Evolutionary conservation across 306 rosid genomes (phyloP).

Genomic region (Prunus fruticosa): DNA sequence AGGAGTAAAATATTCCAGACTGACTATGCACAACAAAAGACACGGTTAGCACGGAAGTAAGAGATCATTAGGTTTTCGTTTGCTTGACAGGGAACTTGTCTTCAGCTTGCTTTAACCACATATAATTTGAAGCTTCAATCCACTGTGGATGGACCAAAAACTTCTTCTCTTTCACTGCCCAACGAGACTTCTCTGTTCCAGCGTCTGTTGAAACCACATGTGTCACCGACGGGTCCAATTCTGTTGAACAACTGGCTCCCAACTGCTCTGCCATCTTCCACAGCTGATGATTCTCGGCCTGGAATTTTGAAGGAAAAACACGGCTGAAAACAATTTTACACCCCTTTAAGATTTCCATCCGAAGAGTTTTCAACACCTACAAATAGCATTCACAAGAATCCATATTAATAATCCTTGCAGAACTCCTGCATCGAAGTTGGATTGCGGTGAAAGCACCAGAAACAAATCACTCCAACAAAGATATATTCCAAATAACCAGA

Average conservation of each 20-base stretch:
- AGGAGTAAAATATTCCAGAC: neutral
- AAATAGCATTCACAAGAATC: neutral
- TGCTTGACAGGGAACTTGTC: conserved; percentile 43
- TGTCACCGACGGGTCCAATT: conserved; percentile 59
- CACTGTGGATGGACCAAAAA: conserved; percentile 79
- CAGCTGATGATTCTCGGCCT: conserved; percentile 47
- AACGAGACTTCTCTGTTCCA: conserved; percentile 77
- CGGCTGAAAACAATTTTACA: conserved; percentile 69
- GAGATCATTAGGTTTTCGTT: conserved; percentile 26
- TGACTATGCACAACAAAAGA: conserved; percentile 7
- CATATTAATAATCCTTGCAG: neutral
- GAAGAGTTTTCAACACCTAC: conserved; percentile 57
- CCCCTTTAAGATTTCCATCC: conserved; percentile 51
- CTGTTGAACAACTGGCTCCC: conserved; percentile 75
- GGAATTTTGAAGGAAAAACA: conserved; percentile 43
- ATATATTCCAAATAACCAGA: neutral
- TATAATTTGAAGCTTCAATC: conserved; percentile 78
- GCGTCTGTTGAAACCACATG: conserved; percentile 71
- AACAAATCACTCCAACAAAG: neutral
- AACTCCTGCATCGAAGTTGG: no score
- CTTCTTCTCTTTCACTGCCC: conserved; percentile 73
- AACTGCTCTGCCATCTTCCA: conserved; percentile 75
- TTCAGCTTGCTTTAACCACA: conserved; percentile 77
- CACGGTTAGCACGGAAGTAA: conserved; percentile 10
- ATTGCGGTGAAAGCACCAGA: no score